Base-by-base conservation (phyloP, 2,329 filamentous ascomycete genomes). In the Epichloe sibirici region DNA sequence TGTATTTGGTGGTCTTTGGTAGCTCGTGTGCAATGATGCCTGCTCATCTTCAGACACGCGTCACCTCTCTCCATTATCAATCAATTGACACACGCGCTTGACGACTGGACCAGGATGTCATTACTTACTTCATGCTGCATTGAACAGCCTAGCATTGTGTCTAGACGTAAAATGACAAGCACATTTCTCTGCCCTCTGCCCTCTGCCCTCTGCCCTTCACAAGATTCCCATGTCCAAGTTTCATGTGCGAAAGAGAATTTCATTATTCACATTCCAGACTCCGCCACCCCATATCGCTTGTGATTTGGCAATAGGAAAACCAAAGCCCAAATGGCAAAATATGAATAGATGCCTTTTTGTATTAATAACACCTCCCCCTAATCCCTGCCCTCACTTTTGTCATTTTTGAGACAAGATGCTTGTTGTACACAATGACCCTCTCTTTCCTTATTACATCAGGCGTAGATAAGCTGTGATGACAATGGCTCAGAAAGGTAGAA, bases 361-460 rank as follows among this genome's bases (percentile, higher is more conserved):
- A 50, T 45, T 39, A 42, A 45, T 51, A 12, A 35, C 34, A 43
- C 37, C 12, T 31, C 23, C 38, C 44, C 44, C 17, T 3, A 34
- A 34, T 23, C 48, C 46, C 34, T 43, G 39, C 6, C 15, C 38
- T 42, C 8, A 38, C 23, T 40, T 49, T 51, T 45, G 28, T 47
- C 37, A 17, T 28, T 17, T 37, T 37, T 25, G 45, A 47, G 39
- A 45, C 51, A 48, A 15, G 40, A 38, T n/a, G 48, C 15, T 17
- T 55, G 48, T 53, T 55, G 51, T 55, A 55, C 54, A 55, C 12
- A 48, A 51, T 45, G 25, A 31, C 15, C 25, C 45, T 23, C 31
- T 35, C 17, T 35, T 46, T 21, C 23, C 35, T 35, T n/a, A 35
- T 40, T 21, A 17, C 9, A 45, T 23, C 38, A 38, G 21, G 48